Conservation (phyloP, 2,329 filamentous ascomycete species). For the Colletotrichum acutatum region DNA sequence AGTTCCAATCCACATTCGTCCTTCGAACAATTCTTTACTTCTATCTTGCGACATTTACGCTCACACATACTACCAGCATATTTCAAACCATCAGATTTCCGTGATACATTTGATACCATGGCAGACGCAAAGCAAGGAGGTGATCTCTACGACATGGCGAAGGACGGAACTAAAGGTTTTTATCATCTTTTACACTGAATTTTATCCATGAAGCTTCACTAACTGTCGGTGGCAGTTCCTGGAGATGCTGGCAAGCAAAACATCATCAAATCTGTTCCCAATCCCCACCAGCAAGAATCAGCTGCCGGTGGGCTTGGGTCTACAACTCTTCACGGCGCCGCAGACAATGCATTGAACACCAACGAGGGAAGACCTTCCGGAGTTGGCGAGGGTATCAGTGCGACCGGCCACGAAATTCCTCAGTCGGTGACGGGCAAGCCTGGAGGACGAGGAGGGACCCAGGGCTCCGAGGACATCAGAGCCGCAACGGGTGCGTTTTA, state of each 20-base stretch:
- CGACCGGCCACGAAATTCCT: slow-evolving; percentile 3
- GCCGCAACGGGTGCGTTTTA: neutral
- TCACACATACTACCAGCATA: neutral
- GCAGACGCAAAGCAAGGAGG: slow-evolving; percentile 12
- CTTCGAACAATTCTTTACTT: no score
- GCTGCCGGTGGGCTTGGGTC: slow-evolving; percentile 1
- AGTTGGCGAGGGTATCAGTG: slow-evolving; percentile 11
- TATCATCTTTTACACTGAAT: accelerated
- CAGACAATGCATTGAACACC: neutral
- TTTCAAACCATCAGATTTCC: neutral
- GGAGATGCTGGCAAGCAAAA: slow-evolving; percentile 22
- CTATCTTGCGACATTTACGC: neutral
- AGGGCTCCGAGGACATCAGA: slow-evolving; percentile 11
- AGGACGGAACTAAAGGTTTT: slow-evolving; percentile 10
- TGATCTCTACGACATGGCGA: slow-evolving; percentile 15
- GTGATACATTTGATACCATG: neutral
- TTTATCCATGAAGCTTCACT: neutral
- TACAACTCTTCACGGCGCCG: slow-evolving; percentile 3
- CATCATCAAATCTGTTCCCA: slow-evolving; percentile 9
- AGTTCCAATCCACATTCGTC: no score
- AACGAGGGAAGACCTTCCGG: slow-evolving; percentile 9
- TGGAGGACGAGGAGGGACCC: slow-evolving; percentile 12
- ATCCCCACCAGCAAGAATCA: neutral
- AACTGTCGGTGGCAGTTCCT: neutral
- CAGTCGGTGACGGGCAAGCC: slow-evolving; percentile 18